Conservation (phyloP, 495 filamentous ascomycete species). For the Xylona heveae region DNA sequence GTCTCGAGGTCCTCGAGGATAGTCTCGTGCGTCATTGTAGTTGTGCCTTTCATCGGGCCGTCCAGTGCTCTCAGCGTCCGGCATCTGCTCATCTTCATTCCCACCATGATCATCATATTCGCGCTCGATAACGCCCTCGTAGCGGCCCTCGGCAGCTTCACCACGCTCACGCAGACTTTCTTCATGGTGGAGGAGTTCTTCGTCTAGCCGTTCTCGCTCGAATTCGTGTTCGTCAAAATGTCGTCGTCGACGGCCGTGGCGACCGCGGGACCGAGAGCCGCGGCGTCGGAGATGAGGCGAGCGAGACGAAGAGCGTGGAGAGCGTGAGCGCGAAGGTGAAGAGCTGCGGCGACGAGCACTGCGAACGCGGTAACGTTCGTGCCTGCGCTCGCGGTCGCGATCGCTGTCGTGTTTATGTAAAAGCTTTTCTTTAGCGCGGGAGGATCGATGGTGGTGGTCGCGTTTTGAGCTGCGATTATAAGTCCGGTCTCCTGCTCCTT, state of each 20-base stretch:
- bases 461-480: too few relatives aligned
- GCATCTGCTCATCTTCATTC: conserved; percentile 9
- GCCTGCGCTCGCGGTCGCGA: neutral
- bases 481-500: too few relatives aligned
- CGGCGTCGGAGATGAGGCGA: conserved; percentile 5
- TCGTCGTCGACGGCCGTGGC: neutral
- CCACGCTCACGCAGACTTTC: neutral
- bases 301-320: conserved; percentile 6
- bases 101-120: conserved; percentile 1
- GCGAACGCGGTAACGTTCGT: neutral
- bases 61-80: conserved; percentile 4
- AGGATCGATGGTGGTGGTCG: neutral
- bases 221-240: neutral
- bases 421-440: conserved; percentile 1
- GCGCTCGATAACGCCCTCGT: neutral
- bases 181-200: conserved; percentile 2
- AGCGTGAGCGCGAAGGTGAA: conserved; percentile 10
- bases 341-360: conserved; percentile 6
- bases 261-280: conserved; percentile 3
- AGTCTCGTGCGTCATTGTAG: too few relatives aligned
- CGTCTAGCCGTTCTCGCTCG: neutral
- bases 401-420: neutral
- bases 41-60: too few relatives aligned
- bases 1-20: too few relatives aligned
- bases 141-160: neutral